Percentiles rank a stretch among this genome's conserved stretches.
Evolutionary conservation across 164 flowering plant species (phyloP).

Genomic region (Cinnamomum micranthum): DNA sequence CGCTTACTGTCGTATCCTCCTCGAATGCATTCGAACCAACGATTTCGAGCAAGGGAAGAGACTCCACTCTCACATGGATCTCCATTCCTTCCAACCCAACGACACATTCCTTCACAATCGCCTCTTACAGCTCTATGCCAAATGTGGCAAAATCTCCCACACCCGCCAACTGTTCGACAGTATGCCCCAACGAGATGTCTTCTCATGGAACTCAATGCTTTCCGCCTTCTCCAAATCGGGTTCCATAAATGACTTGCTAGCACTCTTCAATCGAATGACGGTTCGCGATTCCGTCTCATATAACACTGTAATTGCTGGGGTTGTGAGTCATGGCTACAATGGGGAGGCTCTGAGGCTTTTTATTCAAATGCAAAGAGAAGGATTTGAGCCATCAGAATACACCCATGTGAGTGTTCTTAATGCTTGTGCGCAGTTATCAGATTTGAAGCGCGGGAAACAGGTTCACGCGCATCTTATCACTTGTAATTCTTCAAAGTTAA

Average conservation of each 20-base stretch:
- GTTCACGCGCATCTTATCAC: conserved; percentile 42
- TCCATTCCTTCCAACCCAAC: conserved; percentile 26
- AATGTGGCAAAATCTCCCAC: conserved; percentile 21
- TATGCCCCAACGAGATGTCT: conserved; percentile 30
- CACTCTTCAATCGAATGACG: conserved; percentile 33
- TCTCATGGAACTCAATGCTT: conserved; percentile 51
- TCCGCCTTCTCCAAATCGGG: conserved; percentile 34
- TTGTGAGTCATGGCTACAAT: conserved; percentile 25
- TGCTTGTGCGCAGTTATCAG: conserved; percentile 39
- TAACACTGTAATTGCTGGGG: conserved; percentile 34
- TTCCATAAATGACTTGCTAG: conserved; percentile 22
- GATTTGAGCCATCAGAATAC: conserved; percentile 32
- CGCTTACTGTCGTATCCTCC: conserved; percentile 38
- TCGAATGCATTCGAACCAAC: conserved; percentile 36
- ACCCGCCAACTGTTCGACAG: conserved; percentile 29
- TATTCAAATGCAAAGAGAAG: conserved; percentile 34
- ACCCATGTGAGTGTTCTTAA: conserved; percentile 41
- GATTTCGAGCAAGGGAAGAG: conserved; percentile 40
- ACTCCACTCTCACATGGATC: conserved; percentile 48
- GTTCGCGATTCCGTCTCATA: conserved; percentile 38
- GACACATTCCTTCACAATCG: conserved; percentile 40
- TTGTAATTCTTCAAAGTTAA: conserved; percentile 17
- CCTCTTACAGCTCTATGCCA: conserved; percentile 43
- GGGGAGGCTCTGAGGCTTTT: conserved; percentile 28
- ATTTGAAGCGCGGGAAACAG: conserved; percentile 44